Base-by-base conservation (phyloP, 805 yeast species). In the Candida oleophila region DNA sequence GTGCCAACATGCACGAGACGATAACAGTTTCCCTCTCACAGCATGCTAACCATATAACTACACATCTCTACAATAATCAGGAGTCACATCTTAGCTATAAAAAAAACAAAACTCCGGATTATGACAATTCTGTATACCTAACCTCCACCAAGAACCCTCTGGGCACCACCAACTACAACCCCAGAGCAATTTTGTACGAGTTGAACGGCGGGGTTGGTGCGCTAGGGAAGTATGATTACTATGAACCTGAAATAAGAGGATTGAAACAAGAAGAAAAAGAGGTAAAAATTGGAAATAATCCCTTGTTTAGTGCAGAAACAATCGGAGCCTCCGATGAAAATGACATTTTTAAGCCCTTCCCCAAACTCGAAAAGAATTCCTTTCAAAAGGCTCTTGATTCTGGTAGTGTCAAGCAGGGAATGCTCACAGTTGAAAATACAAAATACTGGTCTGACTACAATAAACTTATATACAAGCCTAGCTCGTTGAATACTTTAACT, bases 141-240 rank as follows among this genome's bases (percentile, higher is more conserved):
- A 44, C 53, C 49, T 37, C 63, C 4, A 38, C 49, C 35, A 49
- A 54, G 44, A 41, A 44, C 33, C 43, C 48, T 12, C 53, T 52
- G 39, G 69, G 68, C 3, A 55, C 82, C n/a, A 55, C 60, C 44
- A 69, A 66, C 51, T 89, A 81, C 59, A 74, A 85, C n/a, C 98
- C 99, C 1, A 68, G 98, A 46, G 80, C 87, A 0, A 56, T 89
- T 32, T 56, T 89, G n/a, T 89, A 91, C 84, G 98, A 94, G 51
- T 76, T 82, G 40, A 69, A 75, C 18, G 84, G 86, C 42, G 96
- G 96, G 0, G 78, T 75, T 57, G 97, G 97, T 0, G 69, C 89
- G 0, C 62, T 88, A 39, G 77, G 80, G 1, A 74, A 72, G 47
- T 76, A 65, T 56, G 85, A 82, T 45, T 82, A 78, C 50, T 67